phyloP scores from a whole-genome alignment of 2,329 filamentous ascomycete genomes.

The Neoascochyta sp. region DNA sequence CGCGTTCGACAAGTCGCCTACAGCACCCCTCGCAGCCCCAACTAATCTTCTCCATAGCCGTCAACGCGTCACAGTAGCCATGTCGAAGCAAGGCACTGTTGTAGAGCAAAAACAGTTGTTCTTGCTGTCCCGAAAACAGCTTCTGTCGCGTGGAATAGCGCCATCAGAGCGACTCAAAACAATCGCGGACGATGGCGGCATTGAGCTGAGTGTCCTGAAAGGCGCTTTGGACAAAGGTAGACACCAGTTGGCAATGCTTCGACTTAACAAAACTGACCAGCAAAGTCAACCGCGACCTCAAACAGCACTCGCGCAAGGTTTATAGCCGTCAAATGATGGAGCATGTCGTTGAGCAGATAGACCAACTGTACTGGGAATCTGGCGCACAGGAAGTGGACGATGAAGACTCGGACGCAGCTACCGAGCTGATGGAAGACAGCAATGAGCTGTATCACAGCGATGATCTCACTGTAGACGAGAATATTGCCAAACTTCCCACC shows the following conservation, averaged over 20 bases:
- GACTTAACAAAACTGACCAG: no score
- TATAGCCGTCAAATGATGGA: slow-evolving; percentile 67
- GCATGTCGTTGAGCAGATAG: slow-evolving; percentile 70
- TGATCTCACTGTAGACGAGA: slow-evolving; percentile 33
- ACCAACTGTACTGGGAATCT: slow-evolving; percentile 57
- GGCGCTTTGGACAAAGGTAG: slow-evolving; percentile 52
- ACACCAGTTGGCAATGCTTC: no score
- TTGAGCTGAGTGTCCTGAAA: slow-evolving; percentile 48
- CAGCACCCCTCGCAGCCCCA: no score
- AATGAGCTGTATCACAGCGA: slow-evolving; percentile 30
- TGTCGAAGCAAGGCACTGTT: slow-evolving; percentile 41
- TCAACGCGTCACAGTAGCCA: slow-evolving; percentile 2
- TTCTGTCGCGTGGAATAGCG: slow-evolving; percentile 57
- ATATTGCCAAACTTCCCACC: slow-evolving; percentile 32
- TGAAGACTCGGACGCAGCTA: slow-evolving; percentile 13
- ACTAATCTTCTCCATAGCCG: no score
- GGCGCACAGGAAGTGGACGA: slow-evolving; percentile 37
- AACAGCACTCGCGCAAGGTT: slow-evolving; percentile 62
- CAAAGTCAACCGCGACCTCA: slow-evolving; percentile 60
- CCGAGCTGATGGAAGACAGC: slow-evolving; percentile 41
- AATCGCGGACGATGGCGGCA: slow-evolving; percentile 46
- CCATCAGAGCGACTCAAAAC: slow-evolving; percentile 55
- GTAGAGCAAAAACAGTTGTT: slow-evolving; percentile 63
- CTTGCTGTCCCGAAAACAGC: slow-evolving; percentile 58
- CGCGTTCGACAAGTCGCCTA: no score